These are phyloP conservation scores for Withania somnifera DNA, from an alignment of 305 asterid genomes.

Conservation along the genomic window DNA sequence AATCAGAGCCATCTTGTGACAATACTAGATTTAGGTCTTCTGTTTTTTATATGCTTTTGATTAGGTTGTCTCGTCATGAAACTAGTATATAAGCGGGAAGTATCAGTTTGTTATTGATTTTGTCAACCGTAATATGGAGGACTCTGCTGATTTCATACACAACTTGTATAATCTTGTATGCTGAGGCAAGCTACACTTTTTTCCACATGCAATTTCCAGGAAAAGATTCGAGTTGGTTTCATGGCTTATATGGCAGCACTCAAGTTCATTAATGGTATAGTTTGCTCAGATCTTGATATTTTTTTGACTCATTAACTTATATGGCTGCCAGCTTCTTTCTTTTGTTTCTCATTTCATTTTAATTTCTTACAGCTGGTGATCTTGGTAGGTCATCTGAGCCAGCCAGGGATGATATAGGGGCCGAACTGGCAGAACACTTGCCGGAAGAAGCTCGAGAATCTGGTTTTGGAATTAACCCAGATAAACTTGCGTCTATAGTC, in stretches of 20 bases:
- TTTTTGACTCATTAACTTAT: not conserved
- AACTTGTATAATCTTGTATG: not conserved
- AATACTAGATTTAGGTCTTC: not conserved
- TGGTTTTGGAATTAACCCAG: conserved; percentile 67
- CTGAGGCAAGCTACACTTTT: conserved; percentile 12
- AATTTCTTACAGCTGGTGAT: conserved; percentile 30
- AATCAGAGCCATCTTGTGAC: not conserved
- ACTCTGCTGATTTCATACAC: not conserved
- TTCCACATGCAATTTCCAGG: conserved; percentile 36
- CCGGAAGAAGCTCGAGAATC: conserved; percentile 63
- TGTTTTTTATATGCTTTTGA: not conserved
- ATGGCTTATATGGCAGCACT: conserved; percentile 79
- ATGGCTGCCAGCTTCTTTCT: not conserved
- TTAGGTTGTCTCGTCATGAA: not conserved
- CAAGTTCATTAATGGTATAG: conserved; percentile 72
- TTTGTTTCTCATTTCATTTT: not conserved
- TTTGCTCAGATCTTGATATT: conserved; percentile 4
- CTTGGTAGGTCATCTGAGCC: conserved; percentile 14
- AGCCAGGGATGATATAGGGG: conserved; percentile 30
- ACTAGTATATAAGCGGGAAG: not conserved
- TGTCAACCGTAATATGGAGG: not conserved
- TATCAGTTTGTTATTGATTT: not conserved
- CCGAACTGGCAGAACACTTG: conserved; percentile 39
- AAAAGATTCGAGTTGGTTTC: conserved; percentile 62
- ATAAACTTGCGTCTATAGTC: conserved; percentile 75